Conservation (phyloP, 2,329 filamentous ascomycete genomes). For the Tolypocladium amazonense region DNA sequence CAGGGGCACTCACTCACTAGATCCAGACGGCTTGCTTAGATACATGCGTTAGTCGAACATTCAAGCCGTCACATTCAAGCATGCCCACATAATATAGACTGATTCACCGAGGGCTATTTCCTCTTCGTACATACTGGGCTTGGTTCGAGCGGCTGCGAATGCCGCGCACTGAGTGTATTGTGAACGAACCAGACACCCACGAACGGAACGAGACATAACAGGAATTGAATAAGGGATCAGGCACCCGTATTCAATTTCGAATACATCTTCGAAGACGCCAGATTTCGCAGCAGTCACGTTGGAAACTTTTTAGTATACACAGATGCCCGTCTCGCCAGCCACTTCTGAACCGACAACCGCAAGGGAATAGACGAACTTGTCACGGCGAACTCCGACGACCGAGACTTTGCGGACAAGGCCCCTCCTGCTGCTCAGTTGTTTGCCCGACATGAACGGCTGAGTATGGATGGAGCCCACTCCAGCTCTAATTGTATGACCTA, state of each 20-base stretch:
- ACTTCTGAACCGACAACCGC: background rate
- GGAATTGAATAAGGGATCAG: background rate
- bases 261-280: background rate
- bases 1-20: background rate
- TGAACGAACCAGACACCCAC: background rate
- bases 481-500: background rate
- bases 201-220: slow-evolving; percentile 2
- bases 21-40: background rate
- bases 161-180: background rate
- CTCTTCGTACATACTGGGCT: background rate
- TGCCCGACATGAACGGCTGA: background rate
- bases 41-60: background rate
- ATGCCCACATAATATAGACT: too few species aligned
- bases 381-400: background rate
- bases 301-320: background rate
- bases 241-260: background rate
- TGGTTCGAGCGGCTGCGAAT: background rate
- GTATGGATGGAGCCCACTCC: background rate
- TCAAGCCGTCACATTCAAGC: background rate
- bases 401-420: background rate
- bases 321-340: background rate
- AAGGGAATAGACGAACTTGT: background rate
- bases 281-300: background rate
- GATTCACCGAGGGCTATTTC: background rate
- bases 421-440: background rate